phyloP scores from a whole-genome alignment of 208 protist species.

The Novymonas esmeraldas region DNA sequence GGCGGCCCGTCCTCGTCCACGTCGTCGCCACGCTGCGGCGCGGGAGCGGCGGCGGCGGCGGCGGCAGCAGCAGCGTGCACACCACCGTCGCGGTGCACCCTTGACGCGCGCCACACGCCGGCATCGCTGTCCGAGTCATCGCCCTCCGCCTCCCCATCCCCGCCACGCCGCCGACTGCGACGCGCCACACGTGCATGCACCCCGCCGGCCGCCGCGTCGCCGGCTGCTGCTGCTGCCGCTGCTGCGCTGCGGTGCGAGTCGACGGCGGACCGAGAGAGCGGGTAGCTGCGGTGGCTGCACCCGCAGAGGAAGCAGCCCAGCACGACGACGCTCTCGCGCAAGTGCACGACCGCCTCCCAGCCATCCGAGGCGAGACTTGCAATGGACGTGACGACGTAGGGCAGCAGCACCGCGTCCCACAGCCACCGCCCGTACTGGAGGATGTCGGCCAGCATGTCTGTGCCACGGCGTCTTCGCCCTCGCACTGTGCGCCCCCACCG shows the following conservation, averaged over 20 bases:
- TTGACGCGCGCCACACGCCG: neutral
- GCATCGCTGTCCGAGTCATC: slow-evolving; percentile 35
- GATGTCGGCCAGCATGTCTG: slow-evolving; percentile 30
- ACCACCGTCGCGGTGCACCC: neutral
- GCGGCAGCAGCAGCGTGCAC: no score
- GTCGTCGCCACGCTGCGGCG: neutral
- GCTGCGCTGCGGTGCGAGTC: slow-evolving; percentile 16
- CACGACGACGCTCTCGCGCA: slow-evolving; percentile 59
- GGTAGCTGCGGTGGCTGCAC: slow-evolving; percentile 74
- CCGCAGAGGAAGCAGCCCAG: slow-evolving; percentile 69
- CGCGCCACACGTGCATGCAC: neutral
- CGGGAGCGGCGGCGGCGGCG: neutral
- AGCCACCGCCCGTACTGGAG: slow-evolving; percentile 38
- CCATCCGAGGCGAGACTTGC: slow-evolving; percentile 57
- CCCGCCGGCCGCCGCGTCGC: neutral
- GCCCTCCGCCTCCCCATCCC: slow-evolving; percentile 12
- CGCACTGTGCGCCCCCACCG: no score
- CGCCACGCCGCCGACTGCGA: neutral
- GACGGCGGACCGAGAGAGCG: slow-evolving; percentile 31
- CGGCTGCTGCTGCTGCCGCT: slow-evolving; percentile 1
- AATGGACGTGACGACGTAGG: slow-evolving; percentile 53
- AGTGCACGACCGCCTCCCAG: slow-evolving; percentile 48
- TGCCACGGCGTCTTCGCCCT: no score
- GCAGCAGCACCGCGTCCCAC: slow-evolving; percentile 51
- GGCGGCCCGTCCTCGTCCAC: slow-evolving; percentile 7